Evolutionary conservation across 495 filamentous ascomycete genomes (phyloP).

Genomic region (Penicillium odoratum): DNA sequence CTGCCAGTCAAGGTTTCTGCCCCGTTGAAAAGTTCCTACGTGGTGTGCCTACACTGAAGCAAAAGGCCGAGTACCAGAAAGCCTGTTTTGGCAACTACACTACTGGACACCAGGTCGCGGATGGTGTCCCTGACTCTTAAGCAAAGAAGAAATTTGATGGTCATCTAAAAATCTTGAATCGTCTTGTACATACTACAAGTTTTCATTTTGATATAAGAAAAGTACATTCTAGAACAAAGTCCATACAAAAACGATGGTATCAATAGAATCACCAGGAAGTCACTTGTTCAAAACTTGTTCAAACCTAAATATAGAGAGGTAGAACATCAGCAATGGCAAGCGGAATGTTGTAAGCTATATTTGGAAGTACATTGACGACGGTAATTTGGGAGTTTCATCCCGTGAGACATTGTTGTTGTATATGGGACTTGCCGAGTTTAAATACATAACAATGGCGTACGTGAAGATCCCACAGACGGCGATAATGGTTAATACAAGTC

Average conservation of each 20-base stretch:
- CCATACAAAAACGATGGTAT: neutral
- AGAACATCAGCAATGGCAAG: too few relatives aligned
- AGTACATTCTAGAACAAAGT: neutral
- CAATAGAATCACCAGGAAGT: neutral
- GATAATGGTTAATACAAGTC: too few relatives aligned
- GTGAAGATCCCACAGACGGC: too few relatives aligned
- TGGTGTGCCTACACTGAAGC: conserved; percentile 18
- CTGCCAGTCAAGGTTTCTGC: conserved; percentile 30
- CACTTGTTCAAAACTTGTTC: too few relatives aligned
- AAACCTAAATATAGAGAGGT: too few relatives aligned
- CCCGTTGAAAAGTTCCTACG: conserved; percentile 24
- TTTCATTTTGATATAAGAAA: neutral
- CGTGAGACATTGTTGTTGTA: too few relatives aligned
- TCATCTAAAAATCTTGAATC: neutral
- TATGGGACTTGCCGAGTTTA: too few relatives aligned
- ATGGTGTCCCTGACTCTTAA: neutral
- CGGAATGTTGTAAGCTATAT: too few relatives aligned
- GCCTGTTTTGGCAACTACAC: conserved; percentile 32
- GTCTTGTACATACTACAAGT: neutral
- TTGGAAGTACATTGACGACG: too few relatives aligned
- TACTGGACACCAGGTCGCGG: neutral
- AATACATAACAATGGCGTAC: too few relatives aligned
- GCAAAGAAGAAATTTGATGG: neutral
- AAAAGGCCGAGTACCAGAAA: conserved; percentile 31
- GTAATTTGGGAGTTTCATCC: too few relatives aligned